Conservation (phyloP, 1,284 basidiomycete genomes). For the Gomphus bonarii region DNA sequence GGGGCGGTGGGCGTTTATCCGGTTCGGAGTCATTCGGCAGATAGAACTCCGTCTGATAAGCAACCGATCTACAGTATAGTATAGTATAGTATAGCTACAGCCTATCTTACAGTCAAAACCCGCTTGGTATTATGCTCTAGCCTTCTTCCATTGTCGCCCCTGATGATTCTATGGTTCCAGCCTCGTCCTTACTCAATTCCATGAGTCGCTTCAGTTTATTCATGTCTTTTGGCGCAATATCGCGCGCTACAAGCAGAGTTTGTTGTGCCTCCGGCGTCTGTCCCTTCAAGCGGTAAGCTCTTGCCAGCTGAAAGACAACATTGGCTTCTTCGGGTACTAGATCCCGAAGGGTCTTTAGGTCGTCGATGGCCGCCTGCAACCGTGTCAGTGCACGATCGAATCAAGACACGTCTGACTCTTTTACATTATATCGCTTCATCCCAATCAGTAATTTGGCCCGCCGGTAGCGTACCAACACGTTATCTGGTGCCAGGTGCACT, state of each 20-base stretch:
- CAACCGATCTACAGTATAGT: not conserved
- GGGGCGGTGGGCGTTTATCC: not conserved
- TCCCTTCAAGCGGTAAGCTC: slow-evolving; percentile 74
- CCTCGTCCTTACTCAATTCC: slow-evolving; percentile 57
- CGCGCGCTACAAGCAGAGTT: slow-evolving; percentile 78
- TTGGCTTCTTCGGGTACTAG: slow-evolving; percentile 88
- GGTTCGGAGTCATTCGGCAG: slow-evolving; percentile 3
- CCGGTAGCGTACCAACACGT: slow-evolving; percentile 84
- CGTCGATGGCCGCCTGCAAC: slow-evolving; percentile 62
- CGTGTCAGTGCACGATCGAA: slow-evolving; percentile 20
- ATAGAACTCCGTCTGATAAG: slow-evolving; percentile 6
- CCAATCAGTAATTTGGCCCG: slow-evolving; percentile 81
- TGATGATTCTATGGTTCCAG: slow-evolving; percentile 35
- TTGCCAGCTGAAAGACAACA: slow-evolving; percentile 90
- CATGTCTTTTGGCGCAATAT: slow-evolving; percentile 69
- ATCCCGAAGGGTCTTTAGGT: slow-evolving; percentile 69
- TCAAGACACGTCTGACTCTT: slow-evolving; percentile 10
- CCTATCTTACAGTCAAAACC: not conserved
- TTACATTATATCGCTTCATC: slow-evolving; percentile 71
- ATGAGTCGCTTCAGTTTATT: slow-evolving; percentile 70
- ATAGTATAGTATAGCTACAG: not conserved
- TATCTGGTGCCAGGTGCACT: slow-evolving; percentile 64
- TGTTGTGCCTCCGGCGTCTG: slow-evolving; percentile 71
- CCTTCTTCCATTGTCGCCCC: slow-evolving; percentile 62
- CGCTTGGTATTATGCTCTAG: slow-evolving; percentile 18